Evolutionary conservation across 202 grass and related monocot species (phyloP), one percentile per base, ranked within the genome.

Genomic region (Dendrocalamus latiflorus): DNA sequence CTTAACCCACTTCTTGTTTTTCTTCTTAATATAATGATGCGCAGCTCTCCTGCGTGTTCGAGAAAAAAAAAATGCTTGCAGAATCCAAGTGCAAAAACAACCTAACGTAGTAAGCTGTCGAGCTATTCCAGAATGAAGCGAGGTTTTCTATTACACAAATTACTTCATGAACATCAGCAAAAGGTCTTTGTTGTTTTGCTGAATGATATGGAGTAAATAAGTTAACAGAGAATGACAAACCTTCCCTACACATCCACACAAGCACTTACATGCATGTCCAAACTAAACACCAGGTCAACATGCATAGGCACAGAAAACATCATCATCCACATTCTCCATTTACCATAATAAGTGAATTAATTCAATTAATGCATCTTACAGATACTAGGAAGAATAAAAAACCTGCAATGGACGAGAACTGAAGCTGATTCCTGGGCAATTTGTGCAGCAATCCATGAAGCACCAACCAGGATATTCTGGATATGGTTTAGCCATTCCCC

Each of bases 351-450:
- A 64, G 26, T 11, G 24, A 75, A 79, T 63, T 16, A 63, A 45
- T 89, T 75, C 25, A 82, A 79, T 75, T 57, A 62, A 28, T 3
- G 1, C 36, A 44, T 41, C 6, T 71, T 74, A 68, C 48, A 64
- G 55, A 84, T 43, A 77, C 9, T 74, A 49, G 53, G 45, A 33
- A 78, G 28, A 86, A 21, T n/a, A 26, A 84, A 98, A 84, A 76
- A 98, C 96, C 96, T 98, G 96, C 96, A 98, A 88, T 98, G 96
- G 48, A 93, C 85, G 41, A 98, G 93, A 93, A 98, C 93, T 59
- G 96, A 93, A 33, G 96, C 87, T 38, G 89, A 90, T 90, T 98
- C 93, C 75, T 90, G 70, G 13, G 85, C 83, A 48, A 98, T 81
- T 72, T 90, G 93, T 26, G 93, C 93, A 86, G 96, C 93, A 93